Conservation (phyloP, 805 yeast genomes). For the Pichia californica region DNA sequence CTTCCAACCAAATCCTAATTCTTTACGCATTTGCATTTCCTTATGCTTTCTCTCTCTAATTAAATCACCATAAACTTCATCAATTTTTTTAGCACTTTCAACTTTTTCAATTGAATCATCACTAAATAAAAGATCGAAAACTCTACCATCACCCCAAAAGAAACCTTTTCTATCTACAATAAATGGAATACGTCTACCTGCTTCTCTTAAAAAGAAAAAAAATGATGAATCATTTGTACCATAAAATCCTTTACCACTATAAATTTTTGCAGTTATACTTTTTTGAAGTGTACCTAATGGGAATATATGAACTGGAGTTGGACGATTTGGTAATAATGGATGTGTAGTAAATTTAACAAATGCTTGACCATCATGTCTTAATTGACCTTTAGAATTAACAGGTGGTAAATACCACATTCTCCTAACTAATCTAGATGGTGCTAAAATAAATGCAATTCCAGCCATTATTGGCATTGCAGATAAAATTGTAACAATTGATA, state of each 20-base stretch:
- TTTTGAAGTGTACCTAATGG: conserved; percentile 53
- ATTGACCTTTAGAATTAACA: conserved; percentile 16
- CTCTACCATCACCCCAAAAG: conserved; percentile 90
- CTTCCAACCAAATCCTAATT: conserved; percentile 53
- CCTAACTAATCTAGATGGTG: conserved; percentile 68
- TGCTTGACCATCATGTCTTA: conserved; percentile 39
- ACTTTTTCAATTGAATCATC: conserved; percentile 73
- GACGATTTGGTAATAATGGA: conserved; percentile 66
- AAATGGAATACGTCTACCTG: conserved; percentile 54
- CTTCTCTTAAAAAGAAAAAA: conserved; percentile 65
- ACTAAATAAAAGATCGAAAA: conserved; percentile 75
- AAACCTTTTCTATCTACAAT: conserved; percentile 79
- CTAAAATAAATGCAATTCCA: conserved; percentile 36
- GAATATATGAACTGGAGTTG: conserved; percentile 67
- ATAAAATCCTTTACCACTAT: conserved; percentile 85
- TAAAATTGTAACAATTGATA: conserved; percentile 30
- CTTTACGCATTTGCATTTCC: conserved; percentile 51
- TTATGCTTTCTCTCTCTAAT: conserved; percentile 44
- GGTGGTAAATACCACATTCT: conserved; percentile 69
- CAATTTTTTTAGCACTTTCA: conserved; percentile 39
- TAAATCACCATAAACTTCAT: conserved; percentile 26
- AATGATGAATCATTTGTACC: conserved; percentile 76
- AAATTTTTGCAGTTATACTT: conserved; percentile 58
- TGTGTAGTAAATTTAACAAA: conserved; percentile 60
- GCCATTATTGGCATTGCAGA: conserved; percentile 38